Percentiles rank a stretch among this genome's conserved stretches.
Evolutionary conservation across 768 basidiomycete species (phyloP).

Genomic region (Tephrocybe sp.): DNA sequence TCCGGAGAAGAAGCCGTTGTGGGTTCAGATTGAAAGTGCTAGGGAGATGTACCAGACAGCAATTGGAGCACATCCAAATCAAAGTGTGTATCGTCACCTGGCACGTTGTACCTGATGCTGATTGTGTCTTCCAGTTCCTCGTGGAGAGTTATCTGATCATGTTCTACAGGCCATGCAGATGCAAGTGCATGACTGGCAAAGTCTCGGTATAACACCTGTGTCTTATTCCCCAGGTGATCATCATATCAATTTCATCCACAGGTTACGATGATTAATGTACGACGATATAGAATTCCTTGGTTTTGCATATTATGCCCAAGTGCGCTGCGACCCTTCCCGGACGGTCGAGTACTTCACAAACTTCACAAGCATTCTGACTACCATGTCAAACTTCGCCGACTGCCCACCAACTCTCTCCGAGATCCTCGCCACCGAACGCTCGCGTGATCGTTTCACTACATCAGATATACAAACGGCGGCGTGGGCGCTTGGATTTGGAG

Average conservation of each 20-base stretch:
- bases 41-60: slow-evolving; percentile 71
- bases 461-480: slow-evolving; percentile 53
- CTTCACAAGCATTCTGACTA: slow-evolving; percentile 48
- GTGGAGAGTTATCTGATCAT: slow-evolving; percentile 44
- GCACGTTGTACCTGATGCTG: slow-evolving; percentile 1
- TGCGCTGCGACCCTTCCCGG: slow-evolving; percentile 69
- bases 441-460: slow-evolving; percentile 59
- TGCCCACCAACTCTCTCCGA: slow-evolving; percentile 52
- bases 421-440: slow-evolving; percentile 58
- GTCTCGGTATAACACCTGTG: slow-evolving; percentile 63
- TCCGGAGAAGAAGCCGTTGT: slow-evolving; percentile 35
- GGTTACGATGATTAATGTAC: too few species aligned
- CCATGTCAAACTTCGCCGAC: slow-evolving; percentile 45
- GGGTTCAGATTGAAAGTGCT: slow-evolving; percentile 54
- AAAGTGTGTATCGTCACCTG: slow-evolving; percentile 46
- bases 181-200: slow-evolving; percentile 39
- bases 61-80: slow-evolving; percentile 75
- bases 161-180: slow-evolving; percentile 36
- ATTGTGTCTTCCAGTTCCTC: slow-evolving; percentile 40
- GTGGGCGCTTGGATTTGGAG: slow-evolving; percentile 62
- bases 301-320: slow-evolving; percentile 81
- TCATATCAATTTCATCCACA: slow-evolving; percentile 1
- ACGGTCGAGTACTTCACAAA: slow-evolving; percentile 65
- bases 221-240: slow-evolving; percentile 60
- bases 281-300: slow-evolving; percentile 56